Evolutionary conservation across 805 yeast species (phyloP).

Genomic region (Yarrowia porcina): DNA sequence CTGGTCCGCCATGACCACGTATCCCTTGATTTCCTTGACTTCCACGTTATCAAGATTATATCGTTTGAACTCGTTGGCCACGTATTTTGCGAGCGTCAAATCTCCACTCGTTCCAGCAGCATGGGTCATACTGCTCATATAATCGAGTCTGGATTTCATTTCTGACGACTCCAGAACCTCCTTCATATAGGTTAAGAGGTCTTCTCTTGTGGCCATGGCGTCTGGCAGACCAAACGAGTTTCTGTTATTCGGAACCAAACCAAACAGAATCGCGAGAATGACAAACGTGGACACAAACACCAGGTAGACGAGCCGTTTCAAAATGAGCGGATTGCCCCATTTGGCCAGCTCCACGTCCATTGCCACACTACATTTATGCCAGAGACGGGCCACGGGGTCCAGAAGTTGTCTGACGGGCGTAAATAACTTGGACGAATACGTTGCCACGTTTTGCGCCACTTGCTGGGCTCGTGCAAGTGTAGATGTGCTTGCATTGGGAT

Average conservation of each 20-base stretch:
- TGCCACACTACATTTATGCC: conserved; percentile 3
- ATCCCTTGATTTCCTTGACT: conserved; percentile 51
- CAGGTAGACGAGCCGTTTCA: conserved; percentile 73
- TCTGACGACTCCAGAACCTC: conserved; percentile 53
- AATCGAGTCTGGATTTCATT: conserved; percentile 65
- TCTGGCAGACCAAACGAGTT: conserved; percentile 48
- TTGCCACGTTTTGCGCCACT: conserved; percentile 16
- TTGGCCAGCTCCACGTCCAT: conserved; percentile 16
- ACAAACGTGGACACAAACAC: conserved; percentile 57
- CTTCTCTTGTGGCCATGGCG: conserved; percentile 54
- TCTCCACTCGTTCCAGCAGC: conserved; percentile 88
- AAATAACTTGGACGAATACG: neutral
- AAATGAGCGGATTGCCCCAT: conserved; percentile 64
- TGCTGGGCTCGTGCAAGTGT: neutral
- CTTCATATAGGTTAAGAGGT: conserved; percentile 49
- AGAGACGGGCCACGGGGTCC: conserved; percentile 14
- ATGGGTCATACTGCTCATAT: conserved; percentile 78
- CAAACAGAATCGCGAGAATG: conserved; percentile 56
- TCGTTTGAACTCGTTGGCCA: conserved; percentile 55
- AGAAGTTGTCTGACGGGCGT: neutral
- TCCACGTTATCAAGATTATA: conserved; percentile 55
- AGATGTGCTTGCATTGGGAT: conserved; percentile 15
- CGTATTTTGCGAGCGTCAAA: conserved; percentile 61
- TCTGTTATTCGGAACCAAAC: conserved; percentile 47
- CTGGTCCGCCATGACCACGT: conserved; percentile 61